Conservation (phyloP, 139 green algal species). For the Nannochloris sp. region DNA sequence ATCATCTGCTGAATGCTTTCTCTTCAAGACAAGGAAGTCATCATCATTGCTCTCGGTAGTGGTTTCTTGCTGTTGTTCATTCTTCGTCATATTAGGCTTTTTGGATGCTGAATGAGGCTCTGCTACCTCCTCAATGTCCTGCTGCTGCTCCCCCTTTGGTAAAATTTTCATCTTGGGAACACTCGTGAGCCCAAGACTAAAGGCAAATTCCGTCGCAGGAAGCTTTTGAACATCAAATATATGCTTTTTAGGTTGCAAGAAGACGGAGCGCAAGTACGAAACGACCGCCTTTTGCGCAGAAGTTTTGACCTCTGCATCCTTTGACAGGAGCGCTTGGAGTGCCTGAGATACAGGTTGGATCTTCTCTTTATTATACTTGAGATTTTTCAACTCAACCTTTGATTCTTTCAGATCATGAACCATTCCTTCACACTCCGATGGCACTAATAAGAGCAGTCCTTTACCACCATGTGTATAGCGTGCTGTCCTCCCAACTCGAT, state of each 20-base stretch:
- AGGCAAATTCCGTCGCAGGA: conserved; percentile 59
- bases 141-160: conserved; percentile 16
- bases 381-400: conserved; percentile 72
- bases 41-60: conserved; percentile 9
- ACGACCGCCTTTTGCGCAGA: conserved; percentile 75
- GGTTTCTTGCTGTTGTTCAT: background rate
- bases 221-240: conserved; percentile 76
- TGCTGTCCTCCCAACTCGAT: conserved; percentile 80
- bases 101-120: background rate
- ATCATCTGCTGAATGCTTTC: conserved; percentile 5
- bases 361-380: conserved; percentile 73
- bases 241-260: conserved; percentile 68
- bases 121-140: conserved; percentile 10
- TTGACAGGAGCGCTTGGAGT: conserved; percentile 76
- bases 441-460: conserved; percentile 69
- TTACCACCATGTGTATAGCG: conserved; percentile 52
- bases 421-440: conserved; percentile 57
- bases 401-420: conserved; percentile 49
- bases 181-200: conserved; percentile 67
- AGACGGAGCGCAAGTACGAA: conserved; percentile 81
- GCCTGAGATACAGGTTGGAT: conserved; percentile 56
- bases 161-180: conserved; percentile 80
- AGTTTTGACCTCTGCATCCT: conserved; percentile 80
- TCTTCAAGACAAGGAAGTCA: conserved; percentile 41
- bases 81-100: conserved; percentile 7